phyloP scores from a whole-genome alignment of 768 basidiomycete genomes.

The Auricularia sp. region DNA sequence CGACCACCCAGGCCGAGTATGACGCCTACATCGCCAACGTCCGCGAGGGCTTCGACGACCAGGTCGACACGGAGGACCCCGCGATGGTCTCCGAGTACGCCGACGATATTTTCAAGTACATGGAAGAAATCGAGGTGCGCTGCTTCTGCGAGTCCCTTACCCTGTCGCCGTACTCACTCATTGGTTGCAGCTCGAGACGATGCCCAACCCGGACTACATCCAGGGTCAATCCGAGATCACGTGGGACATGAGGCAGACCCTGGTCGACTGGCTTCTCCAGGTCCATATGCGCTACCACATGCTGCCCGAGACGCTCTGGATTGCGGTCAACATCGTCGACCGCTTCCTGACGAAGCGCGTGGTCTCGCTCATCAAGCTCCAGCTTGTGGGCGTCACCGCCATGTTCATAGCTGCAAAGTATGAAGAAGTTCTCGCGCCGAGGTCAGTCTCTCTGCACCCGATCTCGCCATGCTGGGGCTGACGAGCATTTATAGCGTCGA shows the following conservation, averaged over 20 bases:
- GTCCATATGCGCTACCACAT: constrained; percentile 98
- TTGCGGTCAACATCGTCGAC: constrained; percentile 93
- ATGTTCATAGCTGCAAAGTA: constrained; percentile 99
- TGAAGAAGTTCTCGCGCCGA: constrained; percentile 96
- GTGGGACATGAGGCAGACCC: constrained; percentile 75
- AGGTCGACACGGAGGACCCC: constrained; percentile 66
- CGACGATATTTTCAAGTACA: constrained; percentile 97
- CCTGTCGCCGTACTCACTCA: constrained; percentile 13
- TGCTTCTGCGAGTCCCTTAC: not conserved
- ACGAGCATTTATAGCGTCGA: constrained; percentile 42
- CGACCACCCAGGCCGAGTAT: constrained; percentile 48
- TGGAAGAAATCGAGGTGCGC: constrained; percentile 84
- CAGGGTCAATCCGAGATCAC: constrained; percentile 78
- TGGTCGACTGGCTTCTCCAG: constrained; percentile 97
- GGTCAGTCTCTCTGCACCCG: constrained; percentile 20
- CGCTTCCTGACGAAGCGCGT: constrained; percentile 83
- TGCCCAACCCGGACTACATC: constrained; percentile 94
- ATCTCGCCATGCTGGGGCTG: not conserved
- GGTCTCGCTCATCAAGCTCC: constrained; percentile 81
- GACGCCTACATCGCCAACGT: constrained; percentile 56
- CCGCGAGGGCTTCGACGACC: constrained; percentile 52
- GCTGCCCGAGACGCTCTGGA: constrained; percentile 98
- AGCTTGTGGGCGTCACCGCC: constrained; percentile 95
- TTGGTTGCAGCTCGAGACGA: constrained; percentile 53
- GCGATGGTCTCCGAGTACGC: constrained; percentile 98